Conservation (phyloP, 2,329 filamentous ascomycete species). For the Hypoxylon sp. region DNA sequence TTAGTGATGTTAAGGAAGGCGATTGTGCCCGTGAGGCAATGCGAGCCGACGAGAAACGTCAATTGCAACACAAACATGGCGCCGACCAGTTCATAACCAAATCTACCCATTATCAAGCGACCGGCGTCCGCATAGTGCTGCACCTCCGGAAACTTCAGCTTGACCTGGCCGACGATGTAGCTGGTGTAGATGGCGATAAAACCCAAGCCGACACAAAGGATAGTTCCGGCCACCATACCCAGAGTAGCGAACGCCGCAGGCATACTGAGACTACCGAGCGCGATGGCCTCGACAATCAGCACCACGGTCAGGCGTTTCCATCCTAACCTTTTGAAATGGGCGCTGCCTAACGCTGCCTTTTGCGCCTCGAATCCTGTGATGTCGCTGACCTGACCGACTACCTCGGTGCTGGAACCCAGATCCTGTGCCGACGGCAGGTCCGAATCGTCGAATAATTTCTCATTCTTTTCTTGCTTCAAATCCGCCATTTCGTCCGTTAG, state of each 20-base stretch:
- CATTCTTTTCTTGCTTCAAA: conserved; percentile 41
- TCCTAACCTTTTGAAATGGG: conserved; percentile 66
- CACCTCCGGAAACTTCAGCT: conserved; percentile 51
- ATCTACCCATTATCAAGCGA: conserved; percentile 65
- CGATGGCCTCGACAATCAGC: conserved; percentile 69
- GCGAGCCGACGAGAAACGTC: conserved; percentile 74
- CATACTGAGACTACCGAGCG: conserved; percentile 65
- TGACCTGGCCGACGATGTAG: conserved; percentile 61
- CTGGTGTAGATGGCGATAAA: conserved; percentile 63
- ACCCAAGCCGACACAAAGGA: conserved; percentile 59
- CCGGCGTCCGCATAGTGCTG: conserved; percentile 67
- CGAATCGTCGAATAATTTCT: conserved; percentile 36
- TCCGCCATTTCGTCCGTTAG: conserved; percentile 24
- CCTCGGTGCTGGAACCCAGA: conserved; percentile 44
- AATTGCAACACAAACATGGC: conserved; percentile 68
- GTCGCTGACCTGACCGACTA: conserved; percentile 54
- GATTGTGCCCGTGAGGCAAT: conserved; percentile 72
- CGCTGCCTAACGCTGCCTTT: conserved; percentile 60
- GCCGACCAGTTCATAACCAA: conserved; percentile 68
- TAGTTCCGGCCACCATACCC: conserved; percentile 65
- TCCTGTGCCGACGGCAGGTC: conserved; percentile 31
- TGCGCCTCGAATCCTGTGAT: conserved; percentile 61
- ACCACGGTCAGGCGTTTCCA: conserved; percentile 70
- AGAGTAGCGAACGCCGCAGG: conserved; percentile 66
- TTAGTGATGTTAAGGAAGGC: conserved; percentile 71